Base-by-base conservation (phyloP, 176 grass and related monocot species). In the Elaeis guineensis region DNA sequence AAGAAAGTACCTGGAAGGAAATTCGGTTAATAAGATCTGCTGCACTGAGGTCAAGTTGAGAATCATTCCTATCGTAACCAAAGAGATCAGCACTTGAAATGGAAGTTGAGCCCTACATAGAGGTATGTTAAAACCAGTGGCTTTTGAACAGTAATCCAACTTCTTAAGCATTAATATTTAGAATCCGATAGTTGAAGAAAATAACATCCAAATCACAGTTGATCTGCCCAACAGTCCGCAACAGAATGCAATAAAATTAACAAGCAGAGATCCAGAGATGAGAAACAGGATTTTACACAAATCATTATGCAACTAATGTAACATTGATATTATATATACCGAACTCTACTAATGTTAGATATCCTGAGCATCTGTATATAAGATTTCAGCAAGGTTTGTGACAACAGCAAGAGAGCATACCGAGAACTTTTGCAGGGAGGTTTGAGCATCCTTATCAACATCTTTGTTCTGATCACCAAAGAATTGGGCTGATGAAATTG, bases 1-100 rank as follows among this genome's bases (percentile, higher is more conserved):
- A 66, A 65, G 49, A 58, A 66, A 30, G 66, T 77, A 97, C 92
- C 87, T 97, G 84, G 81, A 97, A 89, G 26, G 92, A 97, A 52
- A 97, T 77, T 61, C 78, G 70, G 57, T 91, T 89, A 24, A 97
- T 89, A 25, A 97, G 74, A 50, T 97, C 87, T 54, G 92, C 63
- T 70, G 92, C 87, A 76, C 21, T 71, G 19, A 91, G 21, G 62
- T 97, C 87, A 17, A 72, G 35, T 39, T 69, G 66, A 35, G 87
- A 70, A 63, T 83, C 77, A 35, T 80, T 69, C 7, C 18, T 20
- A 16, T 60, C 68, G 49, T 57, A 65, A 53, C 92, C 87, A 80
- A 97, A 97, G 51, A 97, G 60, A 77, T 97, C 92, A 58, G 92
- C 84, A 68, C 92, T 97, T 57, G 92, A 97, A 82, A 97, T 97